A percentile compares a stretch with the other conserved stretches of the same genome.
These are phyloP conservation scores for Citeromyces hawaiiensis DNA, from an alignment of 1,139 yeast species.

Conservation along the genomic window DNA sequence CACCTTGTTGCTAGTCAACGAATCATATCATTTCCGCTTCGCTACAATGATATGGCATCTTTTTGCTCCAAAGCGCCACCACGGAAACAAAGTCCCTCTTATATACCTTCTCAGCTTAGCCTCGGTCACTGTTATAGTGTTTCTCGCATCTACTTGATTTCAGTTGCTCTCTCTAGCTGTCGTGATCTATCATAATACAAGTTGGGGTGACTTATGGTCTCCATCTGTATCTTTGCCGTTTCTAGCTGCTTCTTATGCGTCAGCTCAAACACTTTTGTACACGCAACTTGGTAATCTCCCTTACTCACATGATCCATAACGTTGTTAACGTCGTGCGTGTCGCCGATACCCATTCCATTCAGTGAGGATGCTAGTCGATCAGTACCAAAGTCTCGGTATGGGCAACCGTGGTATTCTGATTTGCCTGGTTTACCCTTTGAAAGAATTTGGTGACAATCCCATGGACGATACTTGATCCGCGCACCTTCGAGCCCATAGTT, in stretches of 20 bases:
- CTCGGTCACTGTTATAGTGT: too few relatives aligned
- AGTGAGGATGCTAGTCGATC: slow-evolving; percentile 48
- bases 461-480: slow-evolving; percentile 71
- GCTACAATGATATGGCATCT: too few relatives aligned
- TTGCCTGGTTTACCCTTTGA: slow-evolving; percentile 60
- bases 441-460: slow-evolving; percentile 71
- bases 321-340: slow-evolving; percentile 39
- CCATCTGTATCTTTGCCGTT: slow-evolving; percentile 21
- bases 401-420: slow-evolving; percentile 79
- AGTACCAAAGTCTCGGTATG: slow-evolving; percentile 62
- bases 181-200: slow-evolving; percentile 71
- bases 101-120: too few relatives aligned
- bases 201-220: slow-evolving; percentile 73
- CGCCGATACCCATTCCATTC: slow-evolving; percentile 53
- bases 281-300: slow-evolving; percentile 71
- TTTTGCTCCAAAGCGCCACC: too few relatives aligned
- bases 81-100: too few relatives aligned
- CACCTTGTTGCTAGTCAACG: too few relatives aligned
- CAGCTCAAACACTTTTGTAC: slow-evolving; percentile 78
- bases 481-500: slow-evolving; percentile 88
- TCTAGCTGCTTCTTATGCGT: slow-evolving; percentile 38
- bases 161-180: slow-evolving; percentile 14
- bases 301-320: slow-evolving; percentile 54
- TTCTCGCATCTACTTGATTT: not conserved
- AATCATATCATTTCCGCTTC: too few relatives aligned